Percentiles rank a stretch among this genome's conserved stretches.
These are phyloP conservation scores for Rhodotorula glutinis DNA, from an alignment of 1,284 basidiomycete species.

Conservation along the genomic window DNA sequence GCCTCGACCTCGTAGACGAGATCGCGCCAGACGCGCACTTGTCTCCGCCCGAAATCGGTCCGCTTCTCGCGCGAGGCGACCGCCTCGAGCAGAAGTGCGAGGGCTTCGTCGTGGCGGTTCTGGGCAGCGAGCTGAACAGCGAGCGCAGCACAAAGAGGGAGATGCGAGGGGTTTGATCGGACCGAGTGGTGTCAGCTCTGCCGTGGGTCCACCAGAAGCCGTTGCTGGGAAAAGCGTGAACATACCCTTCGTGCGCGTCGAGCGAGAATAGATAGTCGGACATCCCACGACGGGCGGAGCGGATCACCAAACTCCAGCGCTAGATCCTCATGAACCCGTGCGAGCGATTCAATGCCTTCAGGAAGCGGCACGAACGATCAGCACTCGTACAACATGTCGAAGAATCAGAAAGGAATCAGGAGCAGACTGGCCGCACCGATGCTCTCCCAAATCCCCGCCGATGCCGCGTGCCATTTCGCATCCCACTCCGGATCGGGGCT, in stretches of 20 bases:
- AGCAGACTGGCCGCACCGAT: slow-evolving; percentile 10
- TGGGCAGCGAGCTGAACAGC: neutral
- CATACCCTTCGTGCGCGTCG: neutral
- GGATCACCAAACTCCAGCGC: slow-evolving; percentile 5
- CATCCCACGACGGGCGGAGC: neutral
- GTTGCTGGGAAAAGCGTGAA: too few species aligned
- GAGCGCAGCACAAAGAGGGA: neutral
- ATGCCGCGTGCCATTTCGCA: neutral
- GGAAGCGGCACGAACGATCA: too few species aligned
- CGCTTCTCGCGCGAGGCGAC: slow-evolving; percentile 13
- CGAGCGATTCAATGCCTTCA: slow-evolving; percentile 8
- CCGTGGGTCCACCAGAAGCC: too few species aligned
- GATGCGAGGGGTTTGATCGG: too few species aligned
- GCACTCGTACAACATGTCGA: too few species aligned
- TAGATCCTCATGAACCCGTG: slow-evolving; percentile 2
- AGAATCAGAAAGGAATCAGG: too few species aligned
- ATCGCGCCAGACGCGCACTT: slow-evolving; percentile 6
- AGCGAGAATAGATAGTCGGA: slow-evolving; percentile 2
- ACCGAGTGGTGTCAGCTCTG: too few species aligned
- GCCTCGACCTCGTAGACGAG: neutral
- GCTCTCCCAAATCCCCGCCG: neutral
- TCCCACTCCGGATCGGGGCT: neutral
- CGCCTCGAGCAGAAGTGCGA: neutral
- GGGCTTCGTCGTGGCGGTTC: neutral
- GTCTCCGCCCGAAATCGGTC: neutral